These are phyloP conservation scores for Ustilago shanxiensis DNA, from an alignment of 1,284 basidiomycete genomes.

Conservation along the genomic window DNA sequence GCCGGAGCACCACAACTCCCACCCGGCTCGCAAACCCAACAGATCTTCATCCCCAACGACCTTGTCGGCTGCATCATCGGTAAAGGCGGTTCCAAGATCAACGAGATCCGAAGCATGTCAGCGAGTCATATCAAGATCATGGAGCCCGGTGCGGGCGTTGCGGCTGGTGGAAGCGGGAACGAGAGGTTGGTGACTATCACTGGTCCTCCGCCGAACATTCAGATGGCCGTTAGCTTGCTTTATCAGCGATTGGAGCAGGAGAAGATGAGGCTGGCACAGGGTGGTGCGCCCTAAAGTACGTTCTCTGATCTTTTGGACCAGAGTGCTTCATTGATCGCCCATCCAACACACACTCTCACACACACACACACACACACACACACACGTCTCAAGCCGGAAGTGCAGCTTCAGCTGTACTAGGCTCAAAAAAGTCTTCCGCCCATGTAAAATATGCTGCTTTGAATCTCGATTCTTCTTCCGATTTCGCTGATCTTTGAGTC, in stretches of 20 bases:
- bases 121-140: slow-evolving; percentile 98
- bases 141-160: slow-evolving; percentile 77
- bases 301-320: background rate
- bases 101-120: slow-evolving; percentile 95
- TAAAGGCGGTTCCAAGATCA: slow-evolving; percentile 98
- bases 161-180: slow-evolving; percentile 70
- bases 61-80: slow-evolving; percentile 98
- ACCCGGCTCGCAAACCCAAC: slow-evolving; percentile 84
- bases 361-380: too few relatives aligned
- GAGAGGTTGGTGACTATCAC: slow-evolving; percentile 72
- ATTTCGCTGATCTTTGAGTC: background rate
- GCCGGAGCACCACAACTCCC: slow-evolving; percentile 72
- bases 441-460: slow-evolving; percentile 1
- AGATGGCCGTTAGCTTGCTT: slow-evolving; percentile 93
- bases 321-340: background rate
- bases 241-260: slow-evolving; percentile 76
- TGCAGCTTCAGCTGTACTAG: background rate
- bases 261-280: slow-evolving; percentile 64
- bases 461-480: background rate
- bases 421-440: background rate
- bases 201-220: slow-evolving; percentile 91
- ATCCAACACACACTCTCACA: background rate
- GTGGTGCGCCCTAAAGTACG: slow-evolving; percentile 24
- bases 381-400: background rate
- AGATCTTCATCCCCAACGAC: slow-evolving; percentile 98